Percentiles rank a stretch among this genome's conserved stretches.
phyloP scores from a whole-genome alignment of 1,284 basidiomycete genomes.

The Testicularia cyperi region DNA sequence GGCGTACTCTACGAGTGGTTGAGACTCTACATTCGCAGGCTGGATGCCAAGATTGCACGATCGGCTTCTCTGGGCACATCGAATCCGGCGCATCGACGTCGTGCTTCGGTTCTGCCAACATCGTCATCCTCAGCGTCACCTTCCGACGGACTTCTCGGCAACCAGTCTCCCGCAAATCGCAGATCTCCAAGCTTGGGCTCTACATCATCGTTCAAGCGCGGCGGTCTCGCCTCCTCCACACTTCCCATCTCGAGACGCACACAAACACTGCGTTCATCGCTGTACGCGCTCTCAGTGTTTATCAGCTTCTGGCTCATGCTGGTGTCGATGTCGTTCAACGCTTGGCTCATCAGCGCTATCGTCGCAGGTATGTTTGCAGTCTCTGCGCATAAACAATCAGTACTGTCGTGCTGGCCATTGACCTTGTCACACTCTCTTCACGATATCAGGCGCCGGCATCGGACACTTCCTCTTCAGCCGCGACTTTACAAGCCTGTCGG shows the following conservation, averaged over 20 bases:
- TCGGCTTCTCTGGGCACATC: neutral
- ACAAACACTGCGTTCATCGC: constrained; percentile 9
- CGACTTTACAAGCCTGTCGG: neutral
- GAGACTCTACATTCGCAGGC: constrained; percentile 15
- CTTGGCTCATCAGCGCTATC: constrained; percentile 36
- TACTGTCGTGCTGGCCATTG: no score
- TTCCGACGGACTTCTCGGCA: no score
- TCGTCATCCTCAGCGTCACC: neutral
- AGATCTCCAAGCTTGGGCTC: no score
- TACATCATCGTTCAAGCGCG: no score
- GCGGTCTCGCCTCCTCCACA: no score
- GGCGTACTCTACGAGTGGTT: constrained; percentile 20
- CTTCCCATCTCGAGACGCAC: constrained; percentile 1
- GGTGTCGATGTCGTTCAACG: constrained; percentile 52
- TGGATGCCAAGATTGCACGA: constrained; percentile 3
- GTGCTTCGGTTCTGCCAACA: constrained; percentile 7
- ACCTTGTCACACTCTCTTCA: no score
- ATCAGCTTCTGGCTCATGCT: constrained; percentile 48
- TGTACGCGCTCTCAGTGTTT: constrained; percentile 31
- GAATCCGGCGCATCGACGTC: constrained; percentile 3
- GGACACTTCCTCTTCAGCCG: constrained; percentile 35
- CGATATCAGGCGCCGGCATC: constrained; percentile 25
- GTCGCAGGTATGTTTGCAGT: constrained; percentile 31
- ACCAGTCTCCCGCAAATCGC: no score
- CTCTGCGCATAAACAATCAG: no score